These are phyloP conservation scores for Verbascum thapsus DNA, from an alignment of 257 asterid genomes.

Conservation along the genomic window DNA sequence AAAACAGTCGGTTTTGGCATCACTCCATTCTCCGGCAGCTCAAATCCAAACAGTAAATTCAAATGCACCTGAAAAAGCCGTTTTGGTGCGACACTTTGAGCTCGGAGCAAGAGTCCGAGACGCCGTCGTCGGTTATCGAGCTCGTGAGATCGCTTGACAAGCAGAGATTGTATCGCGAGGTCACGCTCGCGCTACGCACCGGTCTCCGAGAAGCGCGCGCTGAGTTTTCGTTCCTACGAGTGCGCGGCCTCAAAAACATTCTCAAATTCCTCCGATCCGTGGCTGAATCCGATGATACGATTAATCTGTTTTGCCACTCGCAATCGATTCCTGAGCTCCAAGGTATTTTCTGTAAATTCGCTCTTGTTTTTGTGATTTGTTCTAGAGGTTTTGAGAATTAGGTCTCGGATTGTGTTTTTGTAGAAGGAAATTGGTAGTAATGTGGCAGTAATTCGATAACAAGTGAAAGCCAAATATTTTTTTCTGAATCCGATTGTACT, in stretches of 20 bases:
- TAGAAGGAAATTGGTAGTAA: not conserved
- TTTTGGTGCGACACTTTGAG: conserved; percentile 72
- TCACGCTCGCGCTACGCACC: conserved; percentile 84
- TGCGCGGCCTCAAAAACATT: conserved; percentile 74
- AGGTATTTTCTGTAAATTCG: conserved; percentile 45
- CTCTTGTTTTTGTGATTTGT: not conserved
- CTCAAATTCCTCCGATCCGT: conserved; percentile 90
- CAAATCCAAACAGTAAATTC: not conserved
- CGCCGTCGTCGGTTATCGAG: conserved; percentile 66
- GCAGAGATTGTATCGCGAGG: conserved; percentile 80
- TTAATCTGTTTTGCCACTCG: conserved; percentile 68
- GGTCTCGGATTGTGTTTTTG: not conserved
- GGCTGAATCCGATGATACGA: conserved; percentile 73
- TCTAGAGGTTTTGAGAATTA: not conserved
- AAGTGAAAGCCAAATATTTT: too few relatives aligned
- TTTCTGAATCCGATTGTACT: too few relatives aligned
- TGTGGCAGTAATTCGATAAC: not conserved
- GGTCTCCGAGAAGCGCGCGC: conserved; percentile 87
- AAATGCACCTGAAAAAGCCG: conserved; percentile 82
- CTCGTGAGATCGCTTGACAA: conserved; percentile 77
- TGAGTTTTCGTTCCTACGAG: conserved; percentile 89
- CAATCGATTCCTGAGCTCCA: conserved; percentile 81
- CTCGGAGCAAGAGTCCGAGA: conserved; percentile 43
- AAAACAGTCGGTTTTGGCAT: too few relatives aligned
- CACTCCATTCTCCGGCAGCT: not conserved